phyloP scores from a whole-genome alignment of 2,329 filamentous ascomycete genomes.

The Aureobasidium melanogenum region DNA sequence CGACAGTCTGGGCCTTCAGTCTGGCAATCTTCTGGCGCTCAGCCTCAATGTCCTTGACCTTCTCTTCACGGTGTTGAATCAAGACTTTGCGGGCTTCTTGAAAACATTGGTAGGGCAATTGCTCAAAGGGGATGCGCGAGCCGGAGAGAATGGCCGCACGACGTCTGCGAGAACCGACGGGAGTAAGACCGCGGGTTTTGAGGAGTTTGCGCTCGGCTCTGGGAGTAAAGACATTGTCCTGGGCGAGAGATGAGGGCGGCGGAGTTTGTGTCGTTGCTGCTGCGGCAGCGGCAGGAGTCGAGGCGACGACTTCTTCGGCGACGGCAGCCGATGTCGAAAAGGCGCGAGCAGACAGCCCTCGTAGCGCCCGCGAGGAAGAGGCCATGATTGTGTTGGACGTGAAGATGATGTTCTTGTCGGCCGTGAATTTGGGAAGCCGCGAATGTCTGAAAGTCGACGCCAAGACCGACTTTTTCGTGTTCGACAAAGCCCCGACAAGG shows the following conservation, averaged over 20 bases:
- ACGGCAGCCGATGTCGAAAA: constrained; percentile 38
- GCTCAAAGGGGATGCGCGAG: constrained; percentile 73
- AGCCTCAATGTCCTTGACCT: constrained; percentile 61
- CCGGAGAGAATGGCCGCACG: constrained; percentile 47
- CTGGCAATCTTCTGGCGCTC: constrained; percentile 61
- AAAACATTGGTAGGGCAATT: constrained; percentile 94
- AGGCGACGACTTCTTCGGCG: constrained; percentile 34
- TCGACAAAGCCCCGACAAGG: neutral
- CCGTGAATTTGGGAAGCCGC: neutral
- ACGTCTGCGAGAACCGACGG: constrained; percentile 76
- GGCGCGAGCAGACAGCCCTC: constrained; percentile 29
- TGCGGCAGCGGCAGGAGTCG: constrained; percentile 17
- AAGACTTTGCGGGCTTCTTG: constrained; percentile 87
- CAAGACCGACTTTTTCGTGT: constrained; percentile 10
- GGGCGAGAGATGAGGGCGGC: constrained; percentile 40
- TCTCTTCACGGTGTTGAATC: constrained; percentile 69
- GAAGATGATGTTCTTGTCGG: too few relatives aligned
- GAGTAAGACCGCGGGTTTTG: constrained; percentile 41
- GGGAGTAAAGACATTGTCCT: constrained; percentile 56
- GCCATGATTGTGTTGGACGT: neutral
- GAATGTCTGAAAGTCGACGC: neutral
- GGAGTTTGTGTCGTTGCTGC: neutral
- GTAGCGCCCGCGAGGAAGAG: constrained; percentile 3
- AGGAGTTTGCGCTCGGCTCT: constrained; percentile 60
- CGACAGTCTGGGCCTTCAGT: constrained; percentile 45